A percentile compares a stretch with the other conserved stretches of the same genome.
phyloP scores from a whole-genome alignment of 177 flowering plant genomes.

The Vitis hybrid region DNA sequence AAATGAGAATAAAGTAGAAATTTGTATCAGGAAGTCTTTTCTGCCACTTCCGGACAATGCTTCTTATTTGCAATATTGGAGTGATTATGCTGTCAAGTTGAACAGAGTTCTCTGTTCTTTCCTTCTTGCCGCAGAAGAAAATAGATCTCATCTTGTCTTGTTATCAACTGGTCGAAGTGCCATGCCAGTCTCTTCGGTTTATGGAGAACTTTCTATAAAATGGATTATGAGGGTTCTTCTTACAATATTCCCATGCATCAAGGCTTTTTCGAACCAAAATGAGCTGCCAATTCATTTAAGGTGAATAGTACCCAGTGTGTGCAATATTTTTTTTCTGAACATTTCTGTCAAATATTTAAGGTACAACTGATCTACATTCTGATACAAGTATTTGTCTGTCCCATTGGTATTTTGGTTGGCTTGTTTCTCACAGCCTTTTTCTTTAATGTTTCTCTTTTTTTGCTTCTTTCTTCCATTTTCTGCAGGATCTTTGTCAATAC shows the following conservation, averaged over 20 bases:
- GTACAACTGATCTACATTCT: neutral
- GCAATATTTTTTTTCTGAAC: neutral
- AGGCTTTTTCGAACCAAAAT: slow-evolving; percentile 74
- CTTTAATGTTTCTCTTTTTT: slow-evolving; percentile 1
- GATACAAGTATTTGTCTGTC: neutral
- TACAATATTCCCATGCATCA: slow-evolving; percentile 78
- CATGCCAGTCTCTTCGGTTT: slow-evolving; percentile 49
- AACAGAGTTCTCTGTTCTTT: slow-evolving; percentile 74
- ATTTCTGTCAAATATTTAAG: slow-evolving; percentile 2
- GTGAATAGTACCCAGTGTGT: slow-evolving; percentile 28
- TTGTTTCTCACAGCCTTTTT: neutral
- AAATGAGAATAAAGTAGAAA: slow-evolving; percentile 22
- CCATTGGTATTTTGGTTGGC: neutral
- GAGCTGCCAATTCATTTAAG: slow-evolving; percentile 69
- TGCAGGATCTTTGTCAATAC: slow-evolving; percentile 70
- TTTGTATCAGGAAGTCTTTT: slow-evolving; percentile 16
- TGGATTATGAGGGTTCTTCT: slow-evolving; percentile 85
- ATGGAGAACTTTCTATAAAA: slow-evolving; percentile 78
- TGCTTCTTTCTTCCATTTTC: slow-evolving; percentile 8
- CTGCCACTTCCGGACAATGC: slow-evolving; percentile 21
- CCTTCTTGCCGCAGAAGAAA: slow-evolving; percentile 56
- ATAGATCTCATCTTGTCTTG: slow-evolving; percentile 32
- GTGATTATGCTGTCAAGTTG: slow-evolving; percentile 63
- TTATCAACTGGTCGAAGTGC: slow-evolving; percentile 39
- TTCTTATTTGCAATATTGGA: slow-evolving; percentile 51